Evolutionary conservation across 441 rosid species (phyloP).

Genomic region (Euphorbia corollata): DNA sequence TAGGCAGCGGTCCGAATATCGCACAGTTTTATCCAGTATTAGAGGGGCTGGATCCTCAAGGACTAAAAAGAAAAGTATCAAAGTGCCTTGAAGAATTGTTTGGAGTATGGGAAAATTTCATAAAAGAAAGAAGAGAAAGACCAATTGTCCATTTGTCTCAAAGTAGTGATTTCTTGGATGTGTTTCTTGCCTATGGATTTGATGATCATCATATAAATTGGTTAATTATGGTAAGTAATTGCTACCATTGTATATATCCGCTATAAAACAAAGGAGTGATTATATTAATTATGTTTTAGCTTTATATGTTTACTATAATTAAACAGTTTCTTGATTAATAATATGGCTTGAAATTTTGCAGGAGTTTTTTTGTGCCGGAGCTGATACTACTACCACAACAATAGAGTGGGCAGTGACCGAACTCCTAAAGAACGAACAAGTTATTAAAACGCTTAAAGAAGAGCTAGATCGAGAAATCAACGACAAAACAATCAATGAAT

Average conservation of each 20-base stretch:
- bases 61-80: conserved; percentile 17
- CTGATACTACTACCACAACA: conserved; percentile 42
- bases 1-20: conserved; percentile 21
- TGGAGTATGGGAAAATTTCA: conserved; percentile 19
- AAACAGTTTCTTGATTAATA: no score
- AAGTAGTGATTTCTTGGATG: conserved; percentile 25
- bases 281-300: no score
- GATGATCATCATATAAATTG: conserved; percentile 28
- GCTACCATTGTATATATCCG: no score
- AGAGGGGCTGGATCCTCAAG: conserved; percentile 27
- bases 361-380: conserved; percentile 61
- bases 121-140: conserved; percentile 27
- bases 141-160: not conserved
- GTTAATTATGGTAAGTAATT: conserved; percentile 16
- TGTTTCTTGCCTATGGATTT: conserved; percentile 26
- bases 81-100: conserved; percentile 13
- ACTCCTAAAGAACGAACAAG: conserved; percentile 36
- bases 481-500: conserved; percentile 24
- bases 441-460: conserved; percentile 32
- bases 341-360: conserved; percentile 13
- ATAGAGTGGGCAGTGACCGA: conserved; percentile 59
- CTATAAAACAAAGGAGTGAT: no score
- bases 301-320: not conserved
- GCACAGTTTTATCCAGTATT: conserved; percentile 30
- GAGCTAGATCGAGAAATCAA: conserved; percentile 32